Base-by-base conservation (phyloP, 768 basidiomycete species). In the Leccinum incarnatum region DNA sequence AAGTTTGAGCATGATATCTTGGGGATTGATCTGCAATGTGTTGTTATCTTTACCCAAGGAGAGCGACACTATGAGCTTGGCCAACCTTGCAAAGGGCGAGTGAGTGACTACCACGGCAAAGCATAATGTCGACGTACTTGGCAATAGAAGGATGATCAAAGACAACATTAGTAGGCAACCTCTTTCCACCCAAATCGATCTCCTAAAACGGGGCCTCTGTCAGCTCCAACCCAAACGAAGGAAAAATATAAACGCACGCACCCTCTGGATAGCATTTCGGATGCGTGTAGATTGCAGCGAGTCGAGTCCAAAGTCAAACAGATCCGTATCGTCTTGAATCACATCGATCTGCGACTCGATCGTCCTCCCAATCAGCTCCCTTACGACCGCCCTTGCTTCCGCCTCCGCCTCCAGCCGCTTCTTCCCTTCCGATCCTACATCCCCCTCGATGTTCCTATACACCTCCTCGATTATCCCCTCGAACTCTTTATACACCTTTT, bases 291-390 rank as follows among this genome's bases (percentile, higher is more conserved):
- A 80, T 58, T 83, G 79, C 21, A 84, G 63, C 10, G 83, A 83
- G 65, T 85, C 81, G 30, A 85, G 73, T 25, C 84, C 84, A 50
- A 78, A 82, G 0, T 76, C 65, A 42, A 79, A 79, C 29, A 79
- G 51, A 54, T 82, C 81, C 25, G 74, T 75, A n/a, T 70, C 64
- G 36, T 70, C 66, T 46, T 59, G 51, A n/a, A 70, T 61, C 15
- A 47, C 40, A 11, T 62, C 61, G 3, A 59, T 50, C 10, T 58
- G 56, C 29, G 59, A 51, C 40, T 70, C 59, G 52, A 72, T 52
- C 36, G 59, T 72, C 70, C 37, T 62, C 32, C 32, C 32, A 21
- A 72, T 64, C 17, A 70, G 3, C 19, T 60, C 59, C 47, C 56
- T 63, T 0, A 72, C 50, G 17, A 48, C 25, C 6, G 2, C 23